Evolutionary conservation across 371 early-diverging fungal species (phyloP).

Genomic region (Circinella umbellata): DNA sequence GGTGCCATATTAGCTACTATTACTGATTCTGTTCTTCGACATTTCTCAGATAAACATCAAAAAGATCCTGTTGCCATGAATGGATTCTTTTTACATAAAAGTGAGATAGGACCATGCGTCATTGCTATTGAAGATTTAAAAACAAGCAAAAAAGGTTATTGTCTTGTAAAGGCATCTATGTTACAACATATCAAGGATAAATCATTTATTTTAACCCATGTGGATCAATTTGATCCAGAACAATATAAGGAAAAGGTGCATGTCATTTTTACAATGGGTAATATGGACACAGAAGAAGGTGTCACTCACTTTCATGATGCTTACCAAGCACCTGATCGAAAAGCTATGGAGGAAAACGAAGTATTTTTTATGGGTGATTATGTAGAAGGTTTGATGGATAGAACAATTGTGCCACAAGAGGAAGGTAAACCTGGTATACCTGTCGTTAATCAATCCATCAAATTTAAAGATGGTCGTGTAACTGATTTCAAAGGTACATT

Average conservation of each 20-base stretch:
- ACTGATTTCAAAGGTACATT: conserved; percentile 40
- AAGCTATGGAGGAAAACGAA: conserved; percentile 22
- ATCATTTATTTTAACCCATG: conserved; percentile 1
- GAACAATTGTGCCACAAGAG: background rate
- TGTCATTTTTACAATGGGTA: conserved; percentile 44
- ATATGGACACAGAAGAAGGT: conserved; percentile 45
- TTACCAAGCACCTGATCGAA: conserved; percentile 21
- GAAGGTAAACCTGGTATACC: conserved; percentile 27
- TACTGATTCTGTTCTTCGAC: conserved; percentile 33
- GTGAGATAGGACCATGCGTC: conserved; percentile 26
- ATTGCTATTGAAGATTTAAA: conserved; percentile 45
- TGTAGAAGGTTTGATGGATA: conserved; percentile 16
- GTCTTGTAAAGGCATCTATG: conserved; percentile 28
- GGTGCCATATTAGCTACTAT: conserved; percentile 39
- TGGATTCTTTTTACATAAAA: conserved; percentile 45
- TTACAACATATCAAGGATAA: conserved; percentile 33
- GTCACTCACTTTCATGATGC: conserved; percentile 28
- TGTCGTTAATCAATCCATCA: conserved; percentile 32
- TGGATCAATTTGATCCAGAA: conserved; percentile 27
- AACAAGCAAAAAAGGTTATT: conserved; percentile 44
- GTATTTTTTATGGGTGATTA: conserved; percentile 36
- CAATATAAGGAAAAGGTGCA: conserved; percentile 39
- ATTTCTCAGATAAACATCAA: conserved; percentile 34
- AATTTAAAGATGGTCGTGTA: conserved; percentile 36
- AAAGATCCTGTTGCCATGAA: conserved; percentile 47